Evolutionary conservation across 805 yeast genomes (phyloP).

Genomic region (Suhomyces tanzawaensis): DNA sequence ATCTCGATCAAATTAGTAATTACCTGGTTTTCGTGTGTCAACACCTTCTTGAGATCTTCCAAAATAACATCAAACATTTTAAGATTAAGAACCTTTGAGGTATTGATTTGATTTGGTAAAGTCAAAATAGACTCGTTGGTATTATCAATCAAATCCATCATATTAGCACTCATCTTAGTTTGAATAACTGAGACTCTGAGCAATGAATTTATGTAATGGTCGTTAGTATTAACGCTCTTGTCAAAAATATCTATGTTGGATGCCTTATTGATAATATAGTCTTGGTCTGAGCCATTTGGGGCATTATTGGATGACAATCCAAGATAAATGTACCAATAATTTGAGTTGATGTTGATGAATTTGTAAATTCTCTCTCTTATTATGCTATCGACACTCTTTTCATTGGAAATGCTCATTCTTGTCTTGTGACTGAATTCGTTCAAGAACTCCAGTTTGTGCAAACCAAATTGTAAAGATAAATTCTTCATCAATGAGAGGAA

Average conservation of each 20-base stretch:
- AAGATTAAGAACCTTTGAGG: slow-evolving; percentile 35
- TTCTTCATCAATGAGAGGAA: slow-evolving; percentile 39
- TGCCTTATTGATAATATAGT: slow-evolving; percentile 37
- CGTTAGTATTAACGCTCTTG: slow-evolving; percentile 10
- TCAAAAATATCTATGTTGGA: slow-evolving; percentile 23
- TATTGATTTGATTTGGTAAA: slow-evolving; percentile 18
- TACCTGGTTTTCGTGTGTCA: slow-evolving; percentile 14
- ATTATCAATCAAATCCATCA: slow-evolving; percentile 29
- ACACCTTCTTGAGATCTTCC: slow-evolving; percentile 22
- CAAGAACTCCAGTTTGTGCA: slow-evolving; percentile 41
- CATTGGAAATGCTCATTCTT: slow-evolving; percentile 20
- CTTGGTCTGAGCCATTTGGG: slow-evolving; percentile 28
- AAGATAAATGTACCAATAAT: slow-evolving; percentile 41
- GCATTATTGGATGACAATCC: slow-evolving; percentile 32
- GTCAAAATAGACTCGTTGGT: slow-evolving; percentile 11
- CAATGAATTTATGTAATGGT: slow-evolving; percentile 24
- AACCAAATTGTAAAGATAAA: slow-evolving; percentile 41
- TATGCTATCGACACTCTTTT: slow-evolving; percentile 30
- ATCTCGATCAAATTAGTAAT: slow-evolving; percentile 26
- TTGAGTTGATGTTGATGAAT: slow-evolving; percentile 41
- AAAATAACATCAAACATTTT: slow-evolving; percentile 44
- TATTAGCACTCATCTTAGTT: slow-evolving; percentile 38
- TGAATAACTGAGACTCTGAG: slow-evolving; percentile 35
- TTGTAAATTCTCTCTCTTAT: slow-evolving; percentile 43
- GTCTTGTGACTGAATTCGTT: slow-evolving; percentile 40